Evolutionary conservation across 352 stramenopile genomes (phyloP).

Genomic region (Phytopythium helicoides): DNA sequence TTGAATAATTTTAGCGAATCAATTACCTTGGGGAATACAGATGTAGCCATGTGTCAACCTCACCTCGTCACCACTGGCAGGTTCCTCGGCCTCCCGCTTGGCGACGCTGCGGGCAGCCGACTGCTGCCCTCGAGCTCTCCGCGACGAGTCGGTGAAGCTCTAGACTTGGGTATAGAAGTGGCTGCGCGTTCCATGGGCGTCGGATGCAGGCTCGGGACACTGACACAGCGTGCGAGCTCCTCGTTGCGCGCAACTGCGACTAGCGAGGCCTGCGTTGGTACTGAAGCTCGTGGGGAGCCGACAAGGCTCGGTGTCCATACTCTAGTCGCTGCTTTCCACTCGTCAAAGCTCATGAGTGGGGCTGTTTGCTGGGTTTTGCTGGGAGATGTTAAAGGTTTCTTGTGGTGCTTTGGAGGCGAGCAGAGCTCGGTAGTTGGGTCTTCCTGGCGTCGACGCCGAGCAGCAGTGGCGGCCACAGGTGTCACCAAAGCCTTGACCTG

Average conservation of each 20-base stretch:
- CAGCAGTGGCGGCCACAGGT: constrained; percentile 2
- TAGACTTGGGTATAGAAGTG: neutral
- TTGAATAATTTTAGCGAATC: constrained; percentile 14
- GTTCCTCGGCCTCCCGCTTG: too few species aligned
- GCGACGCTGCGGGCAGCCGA: too few species aligned
- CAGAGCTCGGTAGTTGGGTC: neutral
- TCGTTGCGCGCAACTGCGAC: constrained; percentile 16
- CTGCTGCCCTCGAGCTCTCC: too few species aligned
- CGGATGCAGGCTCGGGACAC: constrained; percentile 50
- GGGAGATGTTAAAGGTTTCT: constrained; percentile 7
- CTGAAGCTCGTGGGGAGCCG: constrained; percentile 12
- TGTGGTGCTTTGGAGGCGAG: neutral
- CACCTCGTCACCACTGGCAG: too few species aligned
- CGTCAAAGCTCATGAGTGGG: constrained; percentile 46
- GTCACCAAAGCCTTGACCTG: constrained; percentile 49
- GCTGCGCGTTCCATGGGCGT: constrained; percentile 51
- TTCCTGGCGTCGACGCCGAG: constrained; percentile 9
- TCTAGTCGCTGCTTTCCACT: constrained; percentile 54
- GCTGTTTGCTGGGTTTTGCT: neutral
- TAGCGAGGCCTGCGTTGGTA: constrained; percentile 29
- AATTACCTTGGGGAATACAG: too few species aligned
- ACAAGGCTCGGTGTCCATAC: constrained; percentile 38
- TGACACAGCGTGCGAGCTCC: constrained; percentile 50
- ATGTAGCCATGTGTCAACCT: too few species aligned
- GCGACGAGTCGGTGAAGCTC: neutral